Base-by-base conservation (phyloP, 768 basidiomycete species). In the Psilocybe cyanescens region DNA sequence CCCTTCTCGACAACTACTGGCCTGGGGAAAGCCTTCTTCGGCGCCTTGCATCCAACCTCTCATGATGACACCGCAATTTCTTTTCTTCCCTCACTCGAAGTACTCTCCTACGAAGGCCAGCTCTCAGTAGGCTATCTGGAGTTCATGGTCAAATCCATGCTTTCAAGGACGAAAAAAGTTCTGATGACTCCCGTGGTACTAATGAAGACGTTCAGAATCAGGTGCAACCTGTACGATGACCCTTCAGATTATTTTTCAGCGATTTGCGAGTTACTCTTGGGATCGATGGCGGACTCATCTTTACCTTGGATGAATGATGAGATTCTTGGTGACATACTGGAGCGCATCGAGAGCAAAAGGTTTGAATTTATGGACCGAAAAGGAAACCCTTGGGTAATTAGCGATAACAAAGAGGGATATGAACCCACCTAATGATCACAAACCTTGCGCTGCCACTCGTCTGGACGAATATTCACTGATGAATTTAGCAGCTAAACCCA, bases 21-120 rank as follows among this genome's bases (percentile, higher is more conserved):
- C 17, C 37, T 58, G 48, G 50, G 57, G 28, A 4, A n/a, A 8
- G 6, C 50, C 1, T 58, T 58, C 49, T 58, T 58, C 37, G 28
- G 30, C 6, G 57, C 48, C 4, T 39, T 51, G 7, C 46, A 39
- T 11, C 57, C 47, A 24, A 24, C 2, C 33, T 37, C 47, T n/a
- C 14, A 8, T 8, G 37, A 39, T 14, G 14, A 39, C 37, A 44
- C 41, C 14, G 1, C 41, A 44, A n/a, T 2, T 7, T 44, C n/a
- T n/a, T n/a, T 12, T 44, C n/a, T 44, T 4, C 41, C 41, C 11
- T 12, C n/a, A 44, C 41, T 44, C 2, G 8, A 44, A 5, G 14
- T 44, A 44, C 14, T 44, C 8, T 14, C 41, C 14, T 44, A 44
- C 14, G 41, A 44, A 16, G 41, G 41, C 11, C 11, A 44, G 14